phyloP scores from a whole-genome alignment of 2,329 filamentous ascomycete species.

The Bimuria novae-zelandiae region DNA sequence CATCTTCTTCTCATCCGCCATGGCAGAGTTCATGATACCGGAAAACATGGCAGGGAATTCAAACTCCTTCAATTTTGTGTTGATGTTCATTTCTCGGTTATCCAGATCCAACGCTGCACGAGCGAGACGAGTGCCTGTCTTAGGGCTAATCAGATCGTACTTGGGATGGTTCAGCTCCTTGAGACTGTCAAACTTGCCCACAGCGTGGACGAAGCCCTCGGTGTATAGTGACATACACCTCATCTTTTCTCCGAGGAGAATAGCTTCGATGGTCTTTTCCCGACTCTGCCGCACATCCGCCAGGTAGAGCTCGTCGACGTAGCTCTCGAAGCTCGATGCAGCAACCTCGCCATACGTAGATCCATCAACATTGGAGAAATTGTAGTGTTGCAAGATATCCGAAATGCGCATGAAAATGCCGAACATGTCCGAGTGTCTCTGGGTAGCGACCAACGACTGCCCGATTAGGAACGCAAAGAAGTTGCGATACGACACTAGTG shows the following conservation, averaged over 20 bases:
- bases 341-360: conserved; percentile 68
- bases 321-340: conserved; percentile 70
- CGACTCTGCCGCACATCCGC: conserved; percentile 80
- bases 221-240: conserved; percentile 81
- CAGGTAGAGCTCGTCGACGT: conserved; percentile 75
- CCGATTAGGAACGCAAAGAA: conserved; percentile 68
- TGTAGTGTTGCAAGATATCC: conserved; percentile 60
- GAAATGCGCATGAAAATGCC: conserved; percentile 66
- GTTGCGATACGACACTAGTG: conserved; percentile 64
- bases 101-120: conserved; percentile 80
- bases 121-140: conserved; percentile 79
- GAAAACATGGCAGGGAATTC: conserved; percentile 90
- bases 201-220: conserved; percentile 88
- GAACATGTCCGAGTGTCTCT: conserved; percentile 60
- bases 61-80: conserved; percentile 78
- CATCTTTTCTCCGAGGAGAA: conserved; percentile 89
- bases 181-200: conserved; percentile 78
- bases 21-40: conserved; percentile 83
- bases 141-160: conserved; percentile 69
- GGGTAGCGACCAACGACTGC: conserved; percentile 64
- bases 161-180: conserved; percentile 71
- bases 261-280: conserved; percentile 86
- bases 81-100: conserved; percentile 71
- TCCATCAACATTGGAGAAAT: conserved; percentile 65
- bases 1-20: conserved; percentile 72